Conservation (phyloP, 495 filamentous ascomycete genomes). For the Tuber indicum region DNA sequence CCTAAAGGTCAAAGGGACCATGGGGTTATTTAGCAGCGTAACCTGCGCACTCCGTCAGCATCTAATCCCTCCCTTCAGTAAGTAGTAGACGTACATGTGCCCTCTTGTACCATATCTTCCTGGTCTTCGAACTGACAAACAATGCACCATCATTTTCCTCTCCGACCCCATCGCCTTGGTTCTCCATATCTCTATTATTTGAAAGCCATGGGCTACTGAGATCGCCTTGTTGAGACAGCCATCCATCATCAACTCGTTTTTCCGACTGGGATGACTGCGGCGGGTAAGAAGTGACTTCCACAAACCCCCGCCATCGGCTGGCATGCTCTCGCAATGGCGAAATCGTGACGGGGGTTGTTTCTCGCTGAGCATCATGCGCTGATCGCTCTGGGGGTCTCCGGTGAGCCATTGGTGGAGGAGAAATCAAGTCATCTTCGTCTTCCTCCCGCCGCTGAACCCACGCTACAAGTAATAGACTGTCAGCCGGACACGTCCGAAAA, state of each 20-base stretch:
- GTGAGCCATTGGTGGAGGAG: conserved; percentile 33
- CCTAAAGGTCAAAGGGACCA: conserved; percentile 78
- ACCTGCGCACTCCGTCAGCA: conserved; percentile 43
- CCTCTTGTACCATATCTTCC: conserved; percentile 53
- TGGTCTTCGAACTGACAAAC: conserved; percentile 39
- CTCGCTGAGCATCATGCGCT: conserved; percentile 40
- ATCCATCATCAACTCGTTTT: conserved; percentile 52
- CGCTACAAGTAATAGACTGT: conserved; percentile 21
- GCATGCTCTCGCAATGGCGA: conserved; percentile 43
- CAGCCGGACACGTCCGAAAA: conserved; percentile 14
- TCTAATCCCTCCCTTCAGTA: neutral
- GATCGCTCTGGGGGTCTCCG: conserved; percentile 40
- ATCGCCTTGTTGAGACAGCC: conserved; percentile 50
- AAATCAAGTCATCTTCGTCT: conserved; percentile 38
- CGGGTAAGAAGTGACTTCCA: conserved; percentile 52
- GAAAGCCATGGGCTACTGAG: conserved; percentile 52
- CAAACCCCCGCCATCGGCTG: conserved; percentile 59
- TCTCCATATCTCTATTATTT: conserved; percentile 49
- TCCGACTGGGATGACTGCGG: conserved; percentile 46
- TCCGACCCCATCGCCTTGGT: conserved; percentile 44
- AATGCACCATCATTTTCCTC: conserved; percentile 30
- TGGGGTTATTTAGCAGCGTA: conserved; percentile 67
- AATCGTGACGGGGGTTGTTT: conserved; percentile 40
- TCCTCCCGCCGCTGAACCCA: conserved; percentile 41
- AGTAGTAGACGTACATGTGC: conserved; percentile 44